These are phyloP conservation scores for Candida orba DNA, from an alignment of 805 yeast species.

Conservation along the genomic window DNA sequence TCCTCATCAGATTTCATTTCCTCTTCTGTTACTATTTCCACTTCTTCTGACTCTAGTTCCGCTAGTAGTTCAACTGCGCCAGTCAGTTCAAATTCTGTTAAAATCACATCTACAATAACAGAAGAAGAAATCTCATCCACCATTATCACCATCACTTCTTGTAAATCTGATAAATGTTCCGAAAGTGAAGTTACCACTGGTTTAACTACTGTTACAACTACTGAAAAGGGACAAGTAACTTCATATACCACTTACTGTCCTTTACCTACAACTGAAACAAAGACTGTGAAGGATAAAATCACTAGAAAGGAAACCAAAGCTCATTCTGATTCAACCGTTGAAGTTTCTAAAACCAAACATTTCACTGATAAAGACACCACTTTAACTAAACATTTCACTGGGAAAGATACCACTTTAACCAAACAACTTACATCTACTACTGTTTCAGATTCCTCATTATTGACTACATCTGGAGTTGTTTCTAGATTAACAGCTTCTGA, in stretches of 20 bases:
- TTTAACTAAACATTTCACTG: background rate
- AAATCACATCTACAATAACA: background rate
- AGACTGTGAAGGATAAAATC: background rate
- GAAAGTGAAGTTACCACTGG: slow-evolving; percentile 27
- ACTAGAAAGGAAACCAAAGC: no score
- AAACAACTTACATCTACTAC: background rate
- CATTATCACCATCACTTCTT: slow-evolving; percentile 29
- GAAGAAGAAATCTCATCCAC: background rate
- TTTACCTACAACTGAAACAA: slow-evolving; percentile 6
- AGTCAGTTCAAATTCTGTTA: background rate
- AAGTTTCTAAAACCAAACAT: background rate
- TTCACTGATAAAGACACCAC: background rate
- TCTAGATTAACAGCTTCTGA: background rate
- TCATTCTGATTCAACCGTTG: background rate
- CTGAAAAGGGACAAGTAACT: slow-evolving; percentile 18
- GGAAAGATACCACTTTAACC: no score
- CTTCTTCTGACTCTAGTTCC: background rate
- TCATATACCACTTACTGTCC: slow-evolving; percentile 30
- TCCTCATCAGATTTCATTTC: background rate
- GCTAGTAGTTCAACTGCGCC: background rate
- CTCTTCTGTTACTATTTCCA: background rate
- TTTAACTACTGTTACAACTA: slow-evolving; percentile 16
- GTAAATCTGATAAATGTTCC: slow-evolving; percentile 28
- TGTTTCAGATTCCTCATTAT: background rate
- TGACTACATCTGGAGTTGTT: background rate